Evolutionary conservation across 2,329 filamentous ascomycete genomes (phyloP), one percentile per base, ranked within the genome.

Genomic region (Aspergillus fumigatus): DNA sequence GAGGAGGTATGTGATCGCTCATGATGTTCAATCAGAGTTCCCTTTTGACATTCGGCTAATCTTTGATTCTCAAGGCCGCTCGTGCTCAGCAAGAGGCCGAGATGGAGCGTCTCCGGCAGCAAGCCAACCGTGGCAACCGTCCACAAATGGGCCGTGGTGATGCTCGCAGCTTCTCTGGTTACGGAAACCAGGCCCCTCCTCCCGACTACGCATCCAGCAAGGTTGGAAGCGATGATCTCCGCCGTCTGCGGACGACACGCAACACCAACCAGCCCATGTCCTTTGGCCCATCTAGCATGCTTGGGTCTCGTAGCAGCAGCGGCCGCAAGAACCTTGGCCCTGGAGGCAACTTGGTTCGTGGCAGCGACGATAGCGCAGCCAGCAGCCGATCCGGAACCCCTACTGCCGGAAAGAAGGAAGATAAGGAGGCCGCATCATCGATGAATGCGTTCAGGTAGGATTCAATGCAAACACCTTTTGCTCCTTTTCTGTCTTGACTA

Each of bases 371-470:
- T 66, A 97, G 92, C 59, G 89, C 86, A 66, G 85, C 88, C 64
- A 95, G 91, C 54, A 97, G 92, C 58, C 87, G 94, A 65, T 95
- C 91, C 55, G 90, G 89, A 67, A 97, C 93, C 50, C 92, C 92
- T 54, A 89, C 92, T 48, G 80, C 81, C 25, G 79, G 81, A 67
- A 84, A 85, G 66, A 85, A 87, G 74, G 80, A 85, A 64, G 77
- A 82, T 60, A 82, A 83, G 71, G 77, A 81, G 60, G 84, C 83
- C 67, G 82, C 84, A 53, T 88, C 85, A 58, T 89, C 89, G 70
- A 85, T 87, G 65, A 99, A 99, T 80, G 88, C 92, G 66, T 99
- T 96, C 80, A 93, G 91, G 92, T 97, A 85, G 82, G 88, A 65
- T 60, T 49, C 51, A 47, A 58, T 38, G 27, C 23, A 47, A 47